Percentiles rank a stretch among this genome's conserved stretches.
phyloP scores from a whole-genome alignment of 208 protist species.

The Herpetomonas tarakana region DNA sequence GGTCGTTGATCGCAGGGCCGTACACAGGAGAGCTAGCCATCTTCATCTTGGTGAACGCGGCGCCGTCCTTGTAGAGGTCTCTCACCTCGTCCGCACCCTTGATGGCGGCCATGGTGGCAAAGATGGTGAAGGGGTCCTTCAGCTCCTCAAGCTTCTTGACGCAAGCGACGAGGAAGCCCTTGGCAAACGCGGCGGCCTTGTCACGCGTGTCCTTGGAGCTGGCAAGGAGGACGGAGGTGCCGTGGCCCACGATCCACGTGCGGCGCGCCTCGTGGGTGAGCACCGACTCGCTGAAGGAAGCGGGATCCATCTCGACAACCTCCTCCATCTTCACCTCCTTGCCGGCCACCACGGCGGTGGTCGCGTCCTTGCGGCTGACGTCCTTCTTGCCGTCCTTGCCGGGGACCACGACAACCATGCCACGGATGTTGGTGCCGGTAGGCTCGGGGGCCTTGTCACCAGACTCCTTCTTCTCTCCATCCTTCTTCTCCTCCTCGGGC shows the following conservation, averaged over 20 bases:
- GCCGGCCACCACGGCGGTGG: conserved; percentile 25
- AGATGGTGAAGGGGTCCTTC: conserved; percentile 51
- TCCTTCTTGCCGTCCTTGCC: conserved; percentile 33
- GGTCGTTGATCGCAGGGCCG: conserved; percentile 51
- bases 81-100: conserved; percentile 40
- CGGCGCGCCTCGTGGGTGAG: conserved; percentile 42
- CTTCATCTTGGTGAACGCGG: conserved; percentile 37
- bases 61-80: conserved; percentile 60
- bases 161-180: conserved; percentile 43
- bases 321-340: conserved; percentile 55
- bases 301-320: conserved; percentile 30
- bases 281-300: conserved; percentile 31
- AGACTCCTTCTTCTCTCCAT: conserved; percentile 15
- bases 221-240: conserved; percentile 46
- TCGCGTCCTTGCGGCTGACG: conserved; percentile 33
- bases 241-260: conserved; percentile 63
- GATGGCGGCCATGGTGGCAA: conserved; percentile 45
- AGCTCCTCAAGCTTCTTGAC: conserved; percentile 38
- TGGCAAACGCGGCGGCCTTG: conserved; percentile 29
- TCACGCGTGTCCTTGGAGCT: conserved; percentile 26
- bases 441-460: conserved; percentile 10
- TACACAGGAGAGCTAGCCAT: conserved; percentile 66
- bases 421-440: conserved; percentile 36
- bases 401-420: conserved; percentile 22
- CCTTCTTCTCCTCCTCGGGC: conserved; percentile 16